Evolutionary conservation across 441 rosid genomes (phyloP).

Genomic region (Syzygium syzygioides): DNA sequence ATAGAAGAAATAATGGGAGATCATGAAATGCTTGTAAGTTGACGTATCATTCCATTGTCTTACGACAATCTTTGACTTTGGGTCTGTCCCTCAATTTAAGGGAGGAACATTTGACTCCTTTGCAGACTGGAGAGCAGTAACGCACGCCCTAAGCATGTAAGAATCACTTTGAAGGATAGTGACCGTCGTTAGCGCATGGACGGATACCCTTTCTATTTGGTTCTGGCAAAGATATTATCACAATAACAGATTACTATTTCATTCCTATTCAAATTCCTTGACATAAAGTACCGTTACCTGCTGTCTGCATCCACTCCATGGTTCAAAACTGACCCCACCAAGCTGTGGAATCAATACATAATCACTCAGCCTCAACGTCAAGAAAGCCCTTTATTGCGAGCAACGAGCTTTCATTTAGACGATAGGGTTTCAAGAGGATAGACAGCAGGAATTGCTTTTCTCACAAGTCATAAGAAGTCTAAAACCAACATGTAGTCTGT

Average conservation of each 20-base stretch:
- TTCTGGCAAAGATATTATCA: background rate
- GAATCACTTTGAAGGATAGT: background rate
- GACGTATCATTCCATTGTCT: background rate
- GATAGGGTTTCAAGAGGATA: background rate
- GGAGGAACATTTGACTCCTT: background rate
- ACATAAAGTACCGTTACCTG: background rate
- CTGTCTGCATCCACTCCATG: background rate
- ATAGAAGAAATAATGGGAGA: constrained; percentile 86
- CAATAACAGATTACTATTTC: background rate
- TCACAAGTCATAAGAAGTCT: background rate
- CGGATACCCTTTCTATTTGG: background rate
- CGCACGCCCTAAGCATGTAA: constrained; percentile 6
- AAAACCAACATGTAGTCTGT: background rate
- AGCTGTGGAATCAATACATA: background rate
- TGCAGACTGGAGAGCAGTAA: constrained; percentile 42
- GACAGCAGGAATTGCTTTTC: background rate
- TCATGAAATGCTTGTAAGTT: constrained; percentile 78
- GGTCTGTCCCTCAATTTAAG: background rate
- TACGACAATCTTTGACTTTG: background rate
- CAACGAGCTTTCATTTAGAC: background rate
- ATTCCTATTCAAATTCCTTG: background rate
- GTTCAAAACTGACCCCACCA: background rate
- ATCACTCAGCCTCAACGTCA: background rate
- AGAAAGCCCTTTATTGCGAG: background rate
- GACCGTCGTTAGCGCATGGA: background rate